A percentile compares a stretch with the other conserved stretches of the same genome.
Conservation (phyloP, 352 stramenopile genomes). For the Lagenidium sp. region DNA sequence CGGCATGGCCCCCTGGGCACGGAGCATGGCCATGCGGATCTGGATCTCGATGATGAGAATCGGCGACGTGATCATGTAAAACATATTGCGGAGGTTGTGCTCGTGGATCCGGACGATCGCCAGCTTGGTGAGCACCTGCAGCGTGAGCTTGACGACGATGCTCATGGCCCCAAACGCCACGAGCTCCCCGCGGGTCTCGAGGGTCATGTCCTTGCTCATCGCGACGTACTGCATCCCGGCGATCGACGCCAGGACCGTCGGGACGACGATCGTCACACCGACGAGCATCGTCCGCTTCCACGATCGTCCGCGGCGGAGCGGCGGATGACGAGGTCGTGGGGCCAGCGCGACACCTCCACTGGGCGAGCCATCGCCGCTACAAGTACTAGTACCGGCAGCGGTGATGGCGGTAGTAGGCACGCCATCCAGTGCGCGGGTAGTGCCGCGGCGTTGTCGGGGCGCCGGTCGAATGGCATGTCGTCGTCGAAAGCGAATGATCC, state of each 20-base stretch:
- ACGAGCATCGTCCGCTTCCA: too few relatives aligned
- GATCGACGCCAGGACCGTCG: not conserved
- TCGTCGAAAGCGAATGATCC: too few relatives aligned
- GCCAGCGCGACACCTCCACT: too few relatives aligned
- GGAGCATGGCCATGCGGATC: conserved; percentile 3
- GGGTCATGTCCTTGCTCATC: not conserved
- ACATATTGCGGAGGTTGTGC: not conserved
- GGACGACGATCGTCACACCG: too few relatives aligned
- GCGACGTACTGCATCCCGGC: not conserved
- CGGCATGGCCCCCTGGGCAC: not conserved
- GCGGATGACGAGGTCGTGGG: too few relatives aligned
- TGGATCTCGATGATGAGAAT: conserved; percentile 5
- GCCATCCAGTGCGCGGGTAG: too few relatives aligned
- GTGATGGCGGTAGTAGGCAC: too few relatives aligned
- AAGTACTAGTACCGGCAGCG: too few relatives aligned
- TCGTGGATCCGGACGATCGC: not conserved
- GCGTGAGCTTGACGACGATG: not conserved
- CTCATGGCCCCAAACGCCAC: not conserved
- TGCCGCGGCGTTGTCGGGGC: too few relatives aligned
- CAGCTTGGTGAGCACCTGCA: conserved; percentile 1
- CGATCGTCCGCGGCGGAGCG: too few relatives aligned
- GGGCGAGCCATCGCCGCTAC: too few relatives aligned
- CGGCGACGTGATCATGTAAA: conserved; percentile 3
- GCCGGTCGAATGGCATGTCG: too few relatives aligned
- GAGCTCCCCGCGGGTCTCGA: not conserved